phyloP scores from a whole-genome alignment of 2,329 filamentous ascomycete genomes.

The Fusarium domesticum region DNA sequence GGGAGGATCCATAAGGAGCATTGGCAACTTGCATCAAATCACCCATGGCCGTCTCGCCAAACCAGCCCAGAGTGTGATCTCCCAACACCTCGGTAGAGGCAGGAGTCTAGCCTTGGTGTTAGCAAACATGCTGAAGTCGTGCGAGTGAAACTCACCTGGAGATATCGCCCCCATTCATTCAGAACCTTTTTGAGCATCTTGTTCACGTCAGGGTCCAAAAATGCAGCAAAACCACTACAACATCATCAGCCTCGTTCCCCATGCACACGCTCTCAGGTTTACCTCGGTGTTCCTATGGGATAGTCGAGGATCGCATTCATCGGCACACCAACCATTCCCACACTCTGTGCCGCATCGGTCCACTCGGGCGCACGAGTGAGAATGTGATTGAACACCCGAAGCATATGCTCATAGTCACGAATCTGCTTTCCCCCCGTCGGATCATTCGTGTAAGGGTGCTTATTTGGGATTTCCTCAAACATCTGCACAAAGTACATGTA shows the following conservation, averaged over 20 bases:
- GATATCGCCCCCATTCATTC: conserved; percentile 56
- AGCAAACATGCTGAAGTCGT: background rate
- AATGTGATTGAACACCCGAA: conserved; percentile 62
- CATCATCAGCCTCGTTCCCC: conserved; percentile 1
- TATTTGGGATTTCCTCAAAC: conserved; percentile 64
- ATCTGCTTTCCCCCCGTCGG: conserved; percentile 62
- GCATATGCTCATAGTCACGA: conserved; percentile 64
- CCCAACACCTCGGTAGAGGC: conserved; percentile 52
- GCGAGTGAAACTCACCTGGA: conserved; percentile 37
- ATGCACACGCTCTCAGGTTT: background rate
- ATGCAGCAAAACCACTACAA: conserved; percentile 47
- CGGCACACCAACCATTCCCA: conserved; percentile 54
- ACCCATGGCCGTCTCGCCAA: conserved; percentile 45
- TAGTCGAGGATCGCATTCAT: conserved; percentile 54
- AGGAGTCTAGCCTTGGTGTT: conserved; percentile 37
- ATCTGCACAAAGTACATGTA: conserved; percentile 66
- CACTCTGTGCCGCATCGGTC: conserved; percentile 50
- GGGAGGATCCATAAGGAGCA: conserved; percentile 37
- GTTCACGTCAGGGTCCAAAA: conserved; percentile 55
- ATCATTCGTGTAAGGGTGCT: conserved; percentile 58
- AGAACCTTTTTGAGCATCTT: conserved; percentile 51
- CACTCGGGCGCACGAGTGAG: conserved; percentile 50
- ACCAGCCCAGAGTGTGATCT: conserved; percentile 49
- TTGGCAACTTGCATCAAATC: conserved; percentile 54
- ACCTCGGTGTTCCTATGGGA: conserved; percentile 54